Conservation (phyloP, 2,329 filamentous ascomycete species). For the Trichoderma arundinaceum region DNA sequence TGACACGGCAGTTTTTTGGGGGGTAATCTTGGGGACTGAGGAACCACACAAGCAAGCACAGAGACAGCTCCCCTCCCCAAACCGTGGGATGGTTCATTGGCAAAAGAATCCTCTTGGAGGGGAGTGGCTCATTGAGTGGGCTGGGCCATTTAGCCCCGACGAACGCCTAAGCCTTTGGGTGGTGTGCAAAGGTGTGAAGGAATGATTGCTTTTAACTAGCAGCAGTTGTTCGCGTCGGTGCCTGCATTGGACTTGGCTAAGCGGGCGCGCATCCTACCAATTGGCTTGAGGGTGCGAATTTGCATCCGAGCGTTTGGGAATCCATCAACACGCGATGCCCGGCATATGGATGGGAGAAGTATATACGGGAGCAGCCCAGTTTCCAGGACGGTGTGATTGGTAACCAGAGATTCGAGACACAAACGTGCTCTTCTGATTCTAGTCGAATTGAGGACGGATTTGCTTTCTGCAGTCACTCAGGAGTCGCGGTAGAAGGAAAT, state of each 20-base stretch:
- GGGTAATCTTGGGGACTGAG: constrained; percentile 13
- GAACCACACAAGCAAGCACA: constrained; percentile 17
- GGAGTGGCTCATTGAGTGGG: constrained; percentile 6
- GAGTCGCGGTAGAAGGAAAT: too few relatives aligned
- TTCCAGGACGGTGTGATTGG: too few relatives aligned
- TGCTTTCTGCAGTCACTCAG: too few relatives aligned
- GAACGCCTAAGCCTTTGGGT: not conserved
- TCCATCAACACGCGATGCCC: not conserved
- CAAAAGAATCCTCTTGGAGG: not conserved
- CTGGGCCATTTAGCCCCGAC: not conserved
- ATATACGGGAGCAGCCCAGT: too few relatives aligned
- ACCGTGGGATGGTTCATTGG: constrained; percentile 2
- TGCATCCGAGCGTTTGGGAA: not conserved
- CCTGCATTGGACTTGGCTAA: constrained; percentile 28
- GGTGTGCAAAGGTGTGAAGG: not conserved
- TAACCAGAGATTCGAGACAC: too few relatives aligned
- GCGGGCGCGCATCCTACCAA: constrained; percentile 10
- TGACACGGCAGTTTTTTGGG: constrained; percentile 19
- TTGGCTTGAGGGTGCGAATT: not conserved
- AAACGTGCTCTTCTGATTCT: too few relatives aligned
- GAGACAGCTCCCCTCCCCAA: not conserved
- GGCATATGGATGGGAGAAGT: too few relatives aligned
- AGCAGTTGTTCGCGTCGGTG: constrained; percentile 18
- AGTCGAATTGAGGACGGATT: too few relatives aligned
- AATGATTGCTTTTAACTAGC: not conserved